Percentiles rank a stretch among this genome's conserved stretches.
phyloP scores from a whole-genome alignment of 1,284 basidiomycete genomes.

The Apiotrichum siamense region DNA sequence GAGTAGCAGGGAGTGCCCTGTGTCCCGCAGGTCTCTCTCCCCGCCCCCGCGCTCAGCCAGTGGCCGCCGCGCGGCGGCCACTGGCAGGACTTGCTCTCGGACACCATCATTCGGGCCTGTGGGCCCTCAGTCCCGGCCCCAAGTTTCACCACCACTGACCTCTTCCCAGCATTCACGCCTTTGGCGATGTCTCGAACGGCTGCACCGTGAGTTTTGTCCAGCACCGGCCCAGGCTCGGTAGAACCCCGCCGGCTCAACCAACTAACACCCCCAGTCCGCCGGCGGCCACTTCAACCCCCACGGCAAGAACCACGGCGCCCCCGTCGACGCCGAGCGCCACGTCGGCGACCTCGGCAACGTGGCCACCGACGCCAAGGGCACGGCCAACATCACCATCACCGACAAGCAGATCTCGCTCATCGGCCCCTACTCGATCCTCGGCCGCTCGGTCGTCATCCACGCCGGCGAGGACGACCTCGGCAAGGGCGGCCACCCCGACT shows the following conservation, averaged over 20 bases:
- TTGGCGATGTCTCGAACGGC: slow-evolving; percentile 48
- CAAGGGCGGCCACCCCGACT: slow-evolving; percentile 59
- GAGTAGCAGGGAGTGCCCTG: slow-evolving; percentile 51
- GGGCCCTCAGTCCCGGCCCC: too few relatives aligned
- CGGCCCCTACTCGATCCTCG: slow-evolving; percentile 63
- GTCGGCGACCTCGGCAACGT: slow-evolving; percentile 71
- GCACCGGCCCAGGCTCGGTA: too few relatives aligned
- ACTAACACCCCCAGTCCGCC: too few relatives aligned
- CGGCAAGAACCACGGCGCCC: slow-evolving; percentile 58
- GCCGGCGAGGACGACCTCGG: slow-evolving; percentile 69
- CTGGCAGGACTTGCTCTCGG: too few relatives aligned
- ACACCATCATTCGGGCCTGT: too few relatives aligned
- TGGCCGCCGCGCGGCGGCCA: too few relatives aligned
- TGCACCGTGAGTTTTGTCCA: too few relatives aligned
- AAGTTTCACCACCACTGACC: neutral
- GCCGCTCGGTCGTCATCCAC: slow-evolving; percentile 55
- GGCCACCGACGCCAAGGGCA: slow-evolving; percentile 57
- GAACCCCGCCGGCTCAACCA: too few relatives aligned
- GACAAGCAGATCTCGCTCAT: slow-evolving; percentile 63
- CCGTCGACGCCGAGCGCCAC: slow-evolving; percentile 57
- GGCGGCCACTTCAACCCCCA: slow-evolving; percentile 72
- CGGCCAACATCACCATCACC: slow-evolving; percentile 55
- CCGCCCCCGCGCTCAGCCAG: too few relatives aligned
- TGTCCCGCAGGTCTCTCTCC: too few relatives aligned
- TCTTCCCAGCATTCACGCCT: neutral